Base-by-base conservation (phyloP, 257 asterid genomes). In the Perilla frutescens region DNA sequence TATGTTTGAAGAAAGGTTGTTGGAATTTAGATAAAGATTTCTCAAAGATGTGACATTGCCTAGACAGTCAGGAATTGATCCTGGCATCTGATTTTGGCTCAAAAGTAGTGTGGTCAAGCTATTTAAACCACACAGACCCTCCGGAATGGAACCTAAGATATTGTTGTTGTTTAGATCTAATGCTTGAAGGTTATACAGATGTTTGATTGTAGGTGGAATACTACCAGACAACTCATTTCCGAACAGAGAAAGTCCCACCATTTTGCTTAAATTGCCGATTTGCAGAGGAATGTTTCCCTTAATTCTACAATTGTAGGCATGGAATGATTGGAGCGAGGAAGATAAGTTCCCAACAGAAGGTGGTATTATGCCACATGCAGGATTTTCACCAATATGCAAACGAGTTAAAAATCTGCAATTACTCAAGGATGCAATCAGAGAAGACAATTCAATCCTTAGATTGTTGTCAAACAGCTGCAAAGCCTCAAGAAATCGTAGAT, bases 331-430 rank as follows among this genome's bases (percentile, higher is more conserved):
- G 11, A 83, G 36, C 0, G 77, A 76, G 7, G 74, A 40, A 3
- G 87, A 82, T 7, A 82, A 47, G 54, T 83, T 83, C 40, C 84
- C 84, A 2, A 83, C 5, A 39, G 82, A 73, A 10, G 66, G 5
- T 8, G 82, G 84, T 34, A 83, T 45, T 3, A 15, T 20, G 3
- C 74, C 76, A 1, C 70, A 56, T 1, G 76, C 11, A 37, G 81
- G 77, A 41, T 80, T 83, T 11, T 37, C 31, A 5, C 7, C 7
- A 2, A 83, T 10, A 1, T 12, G 20, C 62, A 83, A 58, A 3
- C 5, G 5, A 0, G 9, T 9, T 8, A 83, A 60, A n/a, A 4
- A 59, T 67, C 36, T 70, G 71, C 83, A 83, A 8, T 74, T 73
- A 3, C 76, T 20, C 78, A 83, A 70, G 13, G 87, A 80, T 64